Conservation (phyloP, 345 rosid genomes). For the Syzygium grande region DNA sequence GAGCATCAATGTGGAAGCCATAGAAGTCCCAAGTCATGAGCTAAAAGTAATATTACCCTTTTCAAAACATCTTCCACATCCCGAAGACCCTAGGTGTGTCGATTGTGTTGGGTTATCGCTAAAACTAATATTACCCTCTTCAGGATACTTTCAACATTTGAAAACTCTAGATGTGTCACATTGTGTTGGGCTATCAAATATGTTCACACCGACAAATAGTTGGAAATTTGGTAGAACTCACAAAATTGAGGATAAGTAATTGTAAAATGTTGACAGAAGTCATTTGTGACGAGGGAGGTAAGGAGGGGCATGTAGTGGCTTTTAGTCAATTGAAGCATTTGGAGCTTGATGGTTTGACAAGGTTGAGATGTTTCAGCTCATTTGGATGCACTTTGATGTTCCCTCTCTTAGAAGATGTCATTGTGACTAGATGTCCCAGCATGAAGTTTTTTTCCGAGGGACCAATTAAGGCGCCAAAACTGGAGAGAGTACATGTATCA, state of each 20-base stretch:
- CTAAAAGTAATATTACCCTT: no score
- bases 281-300: rapidly evolving
- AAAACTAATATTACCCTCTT: no score
- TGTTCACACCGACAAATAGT: neutral
- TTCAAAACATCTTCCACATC: no score
- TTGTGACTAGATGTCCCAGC: neutral
- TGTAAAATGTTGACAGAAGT: neutral
- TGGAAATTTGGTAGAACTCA: neutral
- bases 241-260: neutral
- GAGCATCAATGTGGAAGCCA: no score
- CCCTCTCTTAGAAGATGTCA: neutral
- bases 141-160: neutral
- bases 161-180: neutral
- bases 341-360: neutral
- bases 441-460: neutral
- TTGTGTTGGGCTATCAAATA: rapidly evolving
- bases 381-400: rapidly evolving
- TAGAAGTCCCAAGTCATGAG: no score
- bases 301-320: rapidly evolving
- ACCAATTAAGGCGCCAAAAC: neutral
- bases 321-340: neutral
- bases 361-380: neutral
- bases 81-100: no score
- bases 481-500: no score
- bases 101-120: no score